These are phyloP conservation scores for Russula compacta DNA, from an alignment of 768 basidiomycete species.

Conservation along the genomic window DNA sequence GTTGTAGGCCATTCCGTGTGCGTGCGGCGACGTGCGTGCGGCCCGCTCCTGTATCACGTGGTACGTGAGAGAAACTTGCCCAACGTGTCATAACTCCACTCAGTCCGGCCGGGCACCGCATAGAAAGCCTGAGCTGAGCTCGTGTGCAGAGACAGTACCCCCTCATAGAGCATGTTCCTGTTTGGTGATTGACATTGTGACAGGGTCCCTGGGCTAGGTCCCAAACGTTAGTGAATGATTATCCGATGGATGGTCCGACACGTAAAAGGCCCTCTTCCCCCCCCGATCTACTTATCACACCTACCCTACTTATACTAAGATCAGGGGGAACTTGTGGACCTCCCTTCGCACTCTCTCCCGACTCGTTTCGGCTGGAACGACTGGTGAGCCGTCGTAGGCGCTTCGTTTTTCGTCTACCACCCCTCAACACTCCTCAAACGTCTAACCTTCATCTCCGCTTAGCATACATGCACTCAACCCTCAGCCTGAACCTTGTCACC, in stretches of 20 bases:
- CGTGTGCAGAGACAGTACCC: too few species aligned
- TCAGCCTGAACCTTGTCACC: background rate
- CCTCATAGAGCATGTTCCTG: too few species aligned
- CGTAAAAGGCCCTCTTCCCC: background rate
- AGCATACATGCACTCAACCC: background rate
- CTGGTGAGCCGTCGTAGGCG: background rate
- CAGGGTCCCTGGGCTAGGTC: background rate
- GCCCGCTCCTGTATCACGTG: background rate
- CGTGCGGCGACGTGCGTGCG: background rate
- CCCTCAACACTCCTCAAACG: background rate
- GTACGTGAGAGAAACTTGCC: background rate
- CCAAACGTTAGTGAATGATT: background rate
- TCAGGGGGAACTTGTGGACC: background rate
- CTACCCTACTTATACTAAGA: background rate
- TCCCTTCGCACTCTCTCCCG: background rate
- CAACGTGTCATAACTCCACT: too few species aligned
- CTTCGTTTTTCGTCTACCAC: background rate
- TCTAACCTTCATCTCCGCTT: background rate
- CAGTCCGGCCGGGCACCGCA: too few species aligned
- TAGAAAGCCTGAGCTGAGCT: too few species aligned
- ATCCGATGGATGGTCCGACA: background rate
- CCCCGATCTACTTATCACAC: background rate
- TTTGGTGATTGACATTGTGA: background rate
- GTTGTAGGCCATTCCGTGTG: background rate
- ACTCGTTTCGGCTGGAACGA: too few species aligned